These are phyloP conservation scores for Wallacemonas collosoma DNA, from an alignment of 208 protist species.

Conservation along the genomic window DNA sequence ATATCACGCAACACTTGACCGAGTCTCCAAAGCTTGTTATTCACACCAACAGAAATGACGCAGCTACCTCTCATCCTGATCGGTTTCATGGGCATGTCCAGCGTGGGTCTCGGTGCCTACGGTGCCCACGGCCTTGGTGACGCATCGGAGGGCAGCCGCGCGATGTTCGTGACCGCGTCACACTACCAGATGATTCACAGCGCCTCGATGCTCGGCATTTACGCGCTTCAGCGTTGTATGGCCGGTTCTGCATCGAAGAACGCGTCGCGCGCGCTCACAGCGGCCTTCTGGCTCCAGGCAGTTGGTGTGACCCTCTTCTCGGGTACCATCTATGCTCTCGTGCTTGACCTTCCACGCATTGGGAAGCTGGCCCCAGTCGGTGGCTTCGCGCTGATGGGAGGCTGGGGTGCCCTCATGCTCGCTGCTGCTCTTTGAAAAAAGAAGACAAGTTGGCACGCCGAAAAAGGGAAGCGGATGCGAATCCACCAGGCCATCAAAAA, in stretches of 20 bases:
- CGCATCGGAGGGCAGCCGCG: conserved; percentile 15
- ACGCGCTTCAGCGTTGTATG: conserved; percentile 21
- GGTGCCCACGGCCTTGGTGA: conserved; percentile 34
- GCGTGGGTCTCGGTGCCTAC: conserved; percentile 39
- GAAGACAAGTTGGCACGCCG: conserved; percentile 4
- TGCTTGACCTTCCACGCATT: conserved; percentile 31
- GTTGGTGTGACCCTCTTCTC: conserved; percentile 43
- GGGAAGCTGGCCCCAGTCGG: conserved; percentile 37
- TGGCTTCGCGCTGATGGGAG: conserved; percentile 46
- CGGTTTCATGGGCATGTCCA: conserved; percentile 37
- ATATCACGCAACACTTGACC: not conserved
- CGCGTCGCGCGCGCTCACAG: conserved; percentile 17
- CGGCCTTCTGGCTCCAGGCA: conserved; percentile 30
- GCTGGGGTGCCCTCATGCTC: conserved; percentile 34
- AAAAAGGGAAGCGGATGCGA: not conserved
- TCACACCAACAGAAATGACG: not conserved
- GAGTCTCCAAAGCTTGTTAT: not conserved
- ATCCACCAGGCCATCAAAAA: conserved; percentile 1
- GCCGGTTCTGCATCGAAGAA: conserved; percentile 19
- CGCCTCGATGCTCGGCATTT: conserved; percentile 33
- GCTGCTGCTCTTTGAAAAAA: conserved; percentile 22
- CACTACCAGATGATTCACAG: conserved; percentile 60
- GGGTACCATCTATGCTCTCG: conserved; percentile 46
- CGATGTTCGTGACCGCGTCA: conserved; percentile 30
- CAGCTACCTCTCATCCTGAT: conserved; percentile 19